Evolutionary conservation across 1,284 basidiomycete genomes (phyloP).

Genomic region (Ustanciosporium gigantosporum): DNA sequence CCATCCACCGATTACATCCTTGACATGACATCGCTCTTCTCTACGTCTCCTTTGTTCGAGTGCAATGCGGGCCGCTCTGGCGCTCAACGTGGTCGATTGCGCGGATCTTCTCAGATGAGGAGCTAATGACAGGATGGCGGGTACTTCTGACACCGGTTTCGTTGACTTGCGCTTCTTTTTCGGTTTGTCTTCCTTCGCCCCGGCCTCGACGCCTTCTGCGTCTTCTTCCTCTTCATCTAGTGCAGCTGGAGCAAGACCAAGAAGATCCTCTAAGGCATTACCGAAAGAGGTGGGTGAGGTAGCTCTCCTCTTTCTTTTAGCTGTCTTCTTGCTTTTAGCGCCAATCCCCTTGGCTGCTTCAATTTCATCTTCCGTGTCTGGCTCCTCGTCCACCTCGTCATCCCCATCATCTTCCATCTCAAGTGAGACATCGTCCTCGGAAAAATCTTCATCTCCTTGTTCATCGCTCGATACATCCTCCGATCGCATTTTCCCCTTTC

Average conservation of each 20-base stretch:
- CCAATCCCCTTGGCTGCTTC: constrained; percentile 38
- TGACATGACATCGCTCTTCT: constrained; percentile 52
- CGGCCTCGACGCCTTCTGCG: constrained; percentile 7
- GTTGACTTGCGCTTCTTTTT: constrained; percentile 3
- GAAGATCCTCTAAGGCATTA: constrained; percentile 45
- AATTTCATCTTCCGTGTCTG: constrained; percentile 50
- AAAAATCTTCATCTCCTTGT: too few relatives aligned
- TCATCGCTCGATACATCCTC: neutral
- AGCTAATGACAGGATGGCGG: constrained; percentile 56
- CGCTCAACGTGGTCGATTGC: constrained; percentile 45
- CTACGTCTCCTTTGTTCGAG: constrained; percentile 48
- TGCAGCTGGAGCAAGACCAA: constrained; percentile 30
- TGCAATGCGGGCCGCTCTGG: constrained; percentile 53
- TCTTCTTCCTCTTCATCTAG: constrained; percentile 10
- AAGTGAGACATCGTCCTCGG: too few relatives aligned
- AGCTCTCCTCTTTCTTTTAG: constrained; percentile 55
- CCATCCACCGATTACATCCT: constrained; percentile 59
- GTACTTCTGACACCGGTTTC: constrained; percentile 3
- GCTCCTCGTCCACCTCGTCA: constrained; percentile 25
- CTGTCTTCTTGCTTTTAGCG: constrained; percentile 50
- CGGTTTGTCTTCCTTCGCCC: constrained; percentile 1
- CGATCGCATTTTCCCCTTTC: neutral
- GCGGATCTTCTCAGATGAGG: constrained; percentile 51
- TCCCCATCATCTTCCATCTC: constrained; percentile 7
- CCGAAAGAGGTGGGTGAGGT: constrained; percentile 55